Percentiles rank a stretch among this genome's conserved stretches.
Evolutionary conservation across 768 basidiomycete genomes (phyloP).

Genomic region (Lyophyllum atratum): DNA sequence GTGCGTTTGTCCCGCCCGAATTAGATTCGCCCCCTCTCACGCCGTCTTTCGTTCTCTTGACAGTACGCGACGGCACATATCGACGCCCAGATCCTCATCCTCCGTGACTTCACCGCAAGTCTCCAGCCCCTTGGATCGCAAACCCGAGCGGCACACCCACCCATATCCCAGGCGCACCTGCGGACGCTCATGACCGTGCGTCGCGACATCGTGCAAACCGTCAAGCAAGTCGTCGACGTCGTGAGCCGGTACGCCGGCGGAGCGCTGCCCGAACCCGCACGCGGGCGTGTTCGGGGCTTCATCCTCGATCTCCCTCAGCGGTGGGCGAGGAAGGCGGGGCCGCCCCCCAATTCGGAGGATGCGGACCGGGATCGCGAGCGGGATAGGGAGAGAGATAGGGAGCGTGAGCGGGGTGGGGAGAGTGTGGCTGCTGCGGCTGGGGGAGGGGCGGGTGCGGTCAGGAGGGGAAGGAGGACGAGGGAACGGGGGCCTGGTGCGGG

Average conservation of each 20-base stretch:
- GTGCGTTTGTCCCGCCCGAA: slow-evolving; percentile 40
- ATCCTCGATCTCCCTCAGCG: slow-evolving; percentile 79
- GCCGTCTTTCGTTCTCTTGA: slow-evolving; percentile 2
- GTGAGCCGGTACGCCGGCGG: slow-evolving; percentile 84
- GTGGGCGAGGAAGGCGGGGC: slow-evolving; percentile 60
- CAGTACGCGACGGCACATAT: slow-evolving; percentile 89
- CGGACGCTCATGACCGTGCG: slow-evolving; percentile 75
- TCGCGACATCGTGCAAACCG: slow-evolving; percentile 83
- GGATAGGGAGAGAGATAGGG: slow-evolving; percentile 25
- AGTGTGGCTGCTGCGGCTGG: slow-evolving; percentile 35
- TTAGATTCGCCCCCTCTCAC: background rate
- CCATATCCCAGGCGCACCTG: slow-evolving; percentile 48
- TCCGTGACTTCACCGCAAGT: slow-evolving; percentile 81
- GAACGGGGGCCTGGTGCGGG: slow-evolving; percentile 40
- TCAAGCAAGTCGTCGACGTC: slow-evolving; percentile 87
- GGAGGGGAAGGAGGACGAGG: slow-evolving; percentile 33
- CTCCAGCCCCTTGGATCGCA: slow-evolving; percentile 52
- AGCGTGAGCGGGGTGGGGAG: slow-evolving; percentile 26
- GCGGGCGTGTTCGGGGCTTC: slow-evolving; percentile 69
- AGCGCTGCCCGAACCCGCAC: slow-evolving; percentile 84
- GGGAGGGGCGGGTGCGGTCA: slow-evolving; percentile 27
- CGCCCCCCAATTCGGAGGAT: slow-evolving; percentile 16
- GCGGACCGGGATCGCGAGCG: slow-evolving; percentile 14
- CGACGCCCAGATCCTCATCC: slow-evolving; percentile 81
- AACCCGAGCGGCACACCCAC: slow-evolving; percentile 28